Evolutionary conservation across 2,329 filamentous ascomycete genomes (phyloP).

Genomic region (Chrysosphaeria jannelii): DNA sequence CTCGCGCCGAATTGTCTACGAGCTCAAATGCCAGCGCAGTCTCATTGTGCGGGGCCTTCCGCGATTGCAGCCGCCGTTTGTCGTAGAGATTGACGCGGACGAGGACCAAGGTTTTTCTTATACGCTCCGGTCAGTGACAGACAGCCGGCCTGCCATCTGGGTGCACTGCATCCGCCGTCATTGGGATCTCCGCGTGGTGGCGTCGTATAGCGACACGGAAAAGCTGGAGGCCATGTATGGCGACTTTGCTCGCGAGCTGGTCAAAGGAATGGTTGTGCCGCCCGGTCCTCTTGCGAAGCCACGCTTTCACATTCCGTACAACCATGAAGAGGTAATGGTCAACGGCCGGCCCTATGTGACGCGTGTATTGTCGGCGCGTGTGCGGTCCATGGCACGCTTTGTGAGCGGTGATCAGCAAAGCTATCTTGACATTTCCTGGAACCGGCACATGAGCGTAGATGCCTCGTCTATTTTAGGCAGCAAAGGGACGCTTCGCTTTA

Average conservation of each 20-base stretch:
- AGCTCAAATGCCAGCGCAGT: slow-evolving; percentile 5
- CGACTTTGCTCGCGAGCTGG: slow-evolving; percentile 6
- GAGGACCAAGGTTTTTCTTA: slow-evolving; percentile 4
- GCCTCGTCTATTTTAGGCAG: background rate
- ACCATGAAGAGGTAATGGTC: slow-evolving; percentile 1
- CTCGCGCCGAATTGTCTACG: slow-evolving; percentile 5
- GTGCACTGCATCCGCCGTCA: slow-evolving; percentile 8
- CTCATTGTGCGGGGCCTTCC: background rate
- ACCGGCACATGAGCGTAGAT: slow-evolving; percentile 4
- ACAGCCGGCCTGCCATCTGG: slow-evolving; percentile 5
- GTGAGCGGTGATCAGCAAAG: slow-evolving; percentile 3
- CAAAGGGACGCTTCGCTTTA: slow-evolving; percentile 1
- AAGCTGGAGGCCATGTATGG: slow-evolving; percentile 5
- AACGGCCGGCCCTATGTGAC: slow-evolving; percentile 1
- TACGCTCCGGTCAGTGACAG: slow-evolving; percentile 4
- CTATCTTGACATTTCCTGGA: slow-evolving; percentile 5
- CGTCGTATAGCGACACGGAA: slow-evolving; percentile 4
- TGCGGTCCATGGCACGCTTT: slow-evolving; percentile 4
- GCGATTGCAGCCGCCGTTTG: slow-evolving; percentile 2
- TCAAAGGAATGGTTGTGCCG: slow-evolving; percentile 6
- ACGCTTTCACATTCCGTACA: slow-evolving; percentile 3
- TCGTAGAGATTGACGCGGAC: slow-evolving; percentile 6
- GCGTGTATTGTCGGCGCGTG: slow-evolving; percentile 3
- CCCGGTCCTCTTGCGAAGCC: slow-evolving; percentile 1
- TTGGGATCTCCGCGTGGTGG: slow-evolving; percentile 8